These are phyloP conservation scores for Aciculoconidium aculeatum DNA, from an alignment of 805 yeast genomes.

Conservation along the genomic window DNA sequence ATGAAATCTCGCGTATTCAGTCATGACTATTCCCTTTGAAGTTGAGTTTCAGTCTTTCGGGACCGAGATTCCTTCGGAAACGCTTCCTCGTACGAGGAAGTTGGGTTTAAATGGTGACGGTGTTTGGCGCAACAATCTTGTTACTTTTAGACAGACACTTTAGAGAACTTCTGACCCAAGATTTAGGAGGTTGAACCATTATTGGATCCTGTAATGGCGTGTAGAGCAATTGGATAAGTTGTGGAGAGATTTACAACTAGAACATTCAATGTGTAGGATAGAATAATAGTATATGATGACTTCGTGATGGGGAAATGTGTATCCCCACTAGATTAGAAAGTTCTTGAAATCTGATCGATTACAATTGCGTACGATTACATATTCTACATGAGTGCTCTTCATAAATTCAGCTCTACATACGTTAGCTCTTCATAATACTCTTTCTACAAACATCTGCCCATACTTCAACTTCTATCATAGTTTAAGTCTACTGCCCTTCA, in stretches of 20 bases:
- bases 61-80: slow-evolving; percentile 30
- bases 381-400: slow-evolving; percentile 5
- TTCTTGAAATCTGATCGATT: slow-evolving; percentile 7
- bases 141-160: slow-evolving; percentile 39
- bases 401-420: background rate
- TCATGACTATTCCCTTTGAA: slow-evolving; percentile 37
- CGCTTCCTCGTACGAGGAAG: slow-evolving; percentile 25
- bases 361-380: slow-evolving; percentile 7
- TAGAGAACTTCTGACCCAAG: slow-evolving; percentile 43
- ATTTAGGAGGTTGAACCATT: slow-evolving; percentile 1
- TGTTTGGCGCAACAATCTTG: slow-evolving; percentile 48
- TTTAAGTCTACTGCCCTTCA: too few relatives aligned
- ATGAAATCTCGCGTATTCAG: slow-evolving; percentile 53
- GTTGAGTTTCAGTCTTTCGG: slow-evolving; percentile 29
- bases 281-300: slow-evolving; percentile 6
- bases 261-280: background rate
- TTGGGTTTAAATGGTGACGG: slow-evolving; percentile 42
- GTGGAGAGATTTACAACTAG: slow-evolving; percentile 1
- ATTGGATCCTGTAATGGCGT: too few relatives aligned
- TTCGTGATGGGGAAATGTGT: slow-evolving; percentile 5
- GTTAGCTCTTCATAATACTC: background rate
- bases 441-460: background rate
- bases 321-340: too few relatives aligned
- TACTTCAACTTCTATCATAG: too few relatives aligned
- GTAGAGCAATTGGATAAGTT: background rate